Evolutionary conservation across 2,329 filamentous ascomycete species (phyloP).

Genomic region (Penicillium hordei): DNA sequence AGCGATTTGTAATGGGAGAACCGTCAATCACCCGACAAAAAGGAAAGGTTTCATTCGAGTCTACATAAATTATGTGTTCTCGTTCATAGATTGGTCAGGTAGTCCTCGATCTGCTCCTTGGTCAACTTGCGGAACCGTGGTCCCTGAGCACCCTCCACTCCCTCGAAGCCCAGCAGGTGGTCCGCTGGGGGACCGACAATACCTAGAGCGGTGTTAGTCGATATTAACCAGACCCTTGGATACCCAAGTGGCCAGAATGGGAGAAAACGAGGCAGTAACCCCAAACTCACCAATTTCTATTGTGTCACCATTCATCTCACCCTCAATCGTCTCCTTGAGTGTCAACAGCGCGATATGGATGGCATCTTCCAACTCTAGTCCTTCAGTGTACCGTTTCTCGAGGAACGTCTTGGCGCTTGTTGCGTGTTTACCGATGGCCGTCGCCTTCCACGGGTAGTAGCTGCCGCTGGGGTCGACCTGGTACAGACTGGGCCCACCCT

Average conservation of each 20-base stretch:
- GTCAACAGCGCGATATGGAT: constrained; percentile 97
- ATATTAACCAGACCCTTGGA: background rate
- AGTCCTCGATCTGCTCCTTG: constrained; percentile 98
- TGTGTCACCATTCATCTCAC: constrained; percentile 98
- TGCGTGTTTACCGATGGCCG: constrained; percentile 96
- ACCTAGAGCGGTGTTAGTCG: constrained; percentile 53
- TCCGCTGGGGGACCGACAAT: constrained; percentile 95
- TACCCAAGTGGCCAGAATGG: background rate
- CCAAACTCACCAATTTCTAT: constrained; percentile 82
- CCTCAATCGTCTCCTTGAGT: constrained; percentile 98
- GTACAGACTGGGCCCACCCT: constrained; percentile 95
- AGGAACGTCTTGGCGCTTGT: constrained; percentile 98
- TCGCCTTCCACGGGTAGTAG: constrained; percentile 99
- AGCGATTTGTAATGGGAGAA: constrained; percentile 13
- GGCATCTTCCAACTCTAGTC: constrained; percentile 93
- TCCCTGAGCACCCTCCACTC: constrained; percentile 44
- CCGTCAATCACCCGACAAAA: background rate
- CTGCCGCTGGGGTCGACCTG: constrained; percentile 98
- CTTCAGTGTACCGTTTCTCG: constrained; percentile 98
- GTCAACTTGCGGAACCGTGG: constrained; percentile 65
- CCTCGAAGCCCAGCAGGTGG: constrained; percentile 79
- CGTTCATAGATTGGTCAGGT: constrained; percentile 90
- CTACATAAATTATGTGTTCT: constrained; percentile 14
- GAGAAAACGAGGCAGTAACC: background rate
- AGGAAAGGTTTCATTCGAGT: constrained; percentile 21